Base-by-base conservation (phyloP, 352 stramenopile species). In the Ophiocytium majus region DNA sequence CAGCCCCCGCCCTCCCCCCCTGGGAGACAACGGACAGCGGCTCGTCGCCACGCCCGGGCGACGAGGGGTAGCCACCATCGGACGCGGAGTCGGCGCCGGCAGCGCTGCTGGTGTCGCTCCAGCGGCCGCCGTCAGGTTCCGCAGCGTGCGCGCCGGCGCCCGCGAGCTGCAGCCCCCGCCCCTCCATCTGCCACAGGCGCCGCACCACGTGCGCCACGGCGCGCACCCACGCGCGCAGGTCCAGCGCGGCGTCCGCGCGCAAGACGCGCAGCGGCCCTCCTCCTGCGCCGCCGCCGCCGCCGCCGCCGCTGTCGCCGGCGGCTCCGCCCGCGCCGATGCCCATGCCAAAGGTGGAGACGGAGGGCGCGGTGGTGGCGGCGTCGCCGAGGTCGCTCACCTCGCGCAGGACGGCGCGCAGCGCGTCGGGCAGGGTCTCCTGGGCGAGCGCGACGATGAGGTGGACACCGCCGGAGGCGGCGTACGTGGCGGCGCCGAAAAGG, bases 161-260 rank as follows among this genome's bases (percentile, higher is more conserved):
- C 43, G 5, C 43, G 43, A 57, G 43, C 43, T 57, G 43, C 14
- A 57, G 43, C 43, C 43, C 43, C 14, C 33, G 43, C 32, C 83
- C 57, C 19, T 87, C 83, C 63, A 87, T 87, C 35, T 80, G 50
- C 83, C 83, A 87, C 34, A 87, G 83, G 32, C 80, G 79, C 49
- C 83, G 83, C 36, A 87, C 64, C 1, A 87, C 83, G 63, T 87
- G 83, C 14, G 83, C 79, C n/a, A 87, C 83, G n/a, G 85, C 19
- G 33, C 81, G 80, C 31, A 82, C 85, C 83, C 83, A 87, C 35
- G 5, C 35, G 32, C 5, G 10, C 32, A 17, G 35, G 66, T 43
- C 66, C 32, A 78, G 5, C 5, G 66, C 66, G 35, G 66, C 66
- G 14, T 78, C 66, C n/a, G n/a, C n/a, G n/a, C n/a, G n/a, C n/a